Base-by-base conservation (phyloP, 1,284 basidiomycete species). In the Microbotryum silenes-acaulis region DNA sequence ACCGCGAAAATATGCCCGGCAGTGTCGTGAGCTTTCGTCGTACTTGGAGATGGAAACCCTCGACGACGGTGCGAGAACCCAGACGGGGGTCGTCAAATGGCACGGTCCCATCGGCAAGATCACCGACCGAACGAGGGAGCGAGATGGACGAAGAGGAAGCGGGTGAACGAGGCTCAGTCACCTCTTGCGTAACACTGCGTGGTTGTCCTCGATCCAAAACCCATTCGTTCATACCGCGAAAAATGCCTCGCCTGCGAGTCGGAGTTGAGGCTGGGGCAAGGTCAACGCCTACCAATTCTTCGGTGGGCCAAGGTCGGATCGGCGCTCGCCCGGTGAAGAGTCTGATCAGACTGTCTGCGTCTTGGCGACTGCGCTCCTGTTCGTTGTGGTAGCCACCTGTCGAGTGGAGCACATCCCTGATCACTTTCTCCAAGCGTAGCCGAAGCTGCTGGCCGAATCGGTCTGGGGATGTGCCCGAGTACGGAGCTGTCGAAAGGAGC, bases 171-270 rank as follows among this genome's bases (percentile, higher is more conserved):
- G 37, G 37, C 12, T 42, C 37, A 18, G 37, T 42, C 37, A 42
- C 37, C 37, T 42, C 37, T 42, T 42, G 37, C 37, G 37, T 42
- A 6, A 53, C 51, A n/a, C 25, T 53, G 25, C 25, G 20, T n/a
- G 23, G 51, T 31, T 53, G n/a, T 4, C 54, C 60, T 46, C 60
- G 23, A 9, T 10, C 42, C 6, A 45, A 49, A 14, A 68, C 21
- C 54, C 53, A 58, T 6, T 68, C 66, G 18, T 29, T 18, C 8
- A 65, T 8, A 1, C 66, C 66, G 4, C 66, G 46, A 31, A 68
- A 60, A 7, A 64, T 64, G 14, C 63, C 63, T 3, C 7, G 21
- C 6, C 33, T 16, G 21, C 49, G 44, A 18, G 47, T 9, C 21
- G 42, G 57, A 56, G 53, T 23, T 31, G 21, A 23, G 27, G n/a